These are phyloP conservation scores for Glycyrrhiza uralensis DNA, from an alignment of 306 rosid genomes.

Conservation along the genomic window DNA sequence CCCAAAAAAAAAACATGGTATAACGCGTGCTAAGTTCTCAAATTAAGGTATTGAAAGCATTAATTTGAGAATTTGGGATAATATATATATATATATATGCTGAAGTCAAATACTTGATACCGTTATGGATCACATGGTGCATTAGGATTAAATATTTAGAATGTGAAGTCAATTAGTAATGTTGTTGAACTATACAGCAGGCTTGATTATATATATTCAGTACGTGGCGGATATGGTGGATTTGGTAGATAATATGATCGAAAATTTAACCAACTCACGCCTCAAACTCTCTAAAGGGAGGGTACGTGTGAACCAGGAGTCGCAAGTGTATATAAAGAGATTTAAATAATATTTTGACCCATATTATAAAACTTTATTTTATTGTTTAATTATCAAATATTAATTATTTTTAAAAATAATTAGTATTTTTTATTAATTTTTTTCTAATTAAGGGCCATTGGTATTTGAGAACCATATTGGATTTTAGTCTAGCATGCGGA, in stretches of 20 bases:
- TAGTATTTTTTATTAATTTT: too few relatives aligned
- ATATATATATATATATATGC: too few relatives aligned
- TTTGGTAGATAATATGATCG: conserved; percentile 27
- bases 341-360: background rate
- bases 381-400: too few relatives aligned
- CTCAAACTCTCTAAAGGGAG: background rate
- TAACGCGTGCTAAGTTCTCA: background rate
- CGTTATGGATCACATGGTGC: conserved; percentile 4
- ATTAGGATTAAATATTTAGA: background rate
- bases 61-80: background rate
- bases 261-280: conserved; percentile 36
- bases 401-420: too few relatives aligned
- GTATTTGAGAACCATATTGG: too few relatives aligned
- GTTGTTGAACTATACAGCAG: conserved; percentile 31
- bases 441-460: too few relatives aligned
- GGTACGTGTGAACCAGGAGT: background rate
- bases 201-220: conserved; percentile 16
- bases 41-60: background rate
- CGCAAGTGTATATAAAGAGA: background rate
- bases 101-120: conserved; percentile 25
- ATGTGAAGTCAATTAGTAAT: conserved; percentile 9
- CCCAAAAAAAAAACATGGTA: background rate
- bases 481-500: too few relatives aligned
- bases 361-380: background rate
- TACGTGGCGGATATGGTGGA: conserved; percentile 29